Evolutionary conservation across 2,329 filamentous ascomycete species (phyloP).

Genomic region (Ophiosphaerella narmari): DNA sequence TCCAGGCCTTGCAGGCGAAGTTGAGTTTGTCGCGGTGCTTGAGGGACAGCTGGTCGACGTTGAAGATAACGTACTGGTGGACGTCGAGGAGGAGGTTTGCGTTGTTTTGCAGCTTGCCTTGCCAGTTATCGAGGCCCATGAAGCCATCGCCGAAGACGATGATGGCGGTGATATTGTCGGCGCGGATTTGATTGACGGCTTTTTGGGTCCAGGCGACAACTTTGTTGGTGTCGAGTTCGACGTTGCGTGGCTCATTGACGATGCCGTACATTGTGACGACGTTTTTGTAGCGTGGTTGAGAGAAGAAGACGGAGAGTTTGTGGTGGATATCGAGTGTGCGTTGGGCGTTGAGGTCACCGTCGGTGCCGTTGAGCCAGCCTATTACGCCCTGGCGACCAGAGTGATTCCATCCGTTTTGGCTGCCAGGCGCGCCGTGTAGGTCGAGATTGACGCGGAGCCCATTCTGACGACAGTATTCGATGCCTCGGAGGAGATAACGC

Average conservation of each 20-base stretch:
- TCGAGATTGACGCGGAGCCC: slow-evolving; percentile 92
- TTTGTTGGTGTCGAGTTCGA: slow-evolving; percentile 62
- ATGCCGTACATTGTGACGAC: slow-evolving; percentile 92
- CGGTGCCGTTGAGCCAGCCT: slow-evolving; percentile 87
- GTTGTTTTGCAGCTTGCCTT: slow-evolving; percentile 75
- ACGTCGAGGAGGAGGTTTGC: slow-evolving; percentile 86
- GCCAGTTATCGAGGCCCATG: slow-evolving; percentile 88
- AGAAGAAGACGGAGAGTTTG: slow-evolving; percentile 86
- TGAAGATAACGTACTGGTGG: slow-evolving; percentile 99
- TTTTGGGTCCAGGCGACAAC: slow-evolving; percentile 81
- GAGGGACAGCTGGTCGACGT: slow-evolving; percentile 80
- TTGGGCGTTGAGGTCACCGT: slow-evolving; percentile 77
- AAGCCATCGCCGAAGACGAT: slow-evolving; percentile 95
- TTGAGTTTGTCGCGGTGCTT: slow-evolving; percentile 82
- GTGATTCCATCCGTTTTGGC: slow-evolving; percentile 98
- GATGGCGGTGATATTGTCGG: slow-evolving; percentile 73
- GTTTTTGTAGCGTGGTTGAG: slow-evolving; percentile 90
- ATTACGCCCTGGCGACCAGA: slow-evolving; percentile 82
- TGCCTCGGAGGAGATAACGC: slow-evolving; percentile 89
- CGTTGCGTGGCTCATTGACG: slow-evolving; percentile 91
- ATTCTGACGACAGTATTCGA: slow-evolving; percentile 92
- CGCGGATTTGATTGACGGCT: slow-evolving; percentile 73
- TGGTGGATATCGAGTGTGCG: slow-evolving; percentile 87
- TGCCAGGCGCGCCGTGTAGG: slow-evolving; percentile 86
- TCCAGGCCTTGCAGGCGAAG: slow-evolving; percentile 89